Evolutionary conservation across 2,329 filamentous ascomycete genomes (phyloP), one percentile per base, ranked within the genome.

Genomic region (Capronia epimyces): DNA sequence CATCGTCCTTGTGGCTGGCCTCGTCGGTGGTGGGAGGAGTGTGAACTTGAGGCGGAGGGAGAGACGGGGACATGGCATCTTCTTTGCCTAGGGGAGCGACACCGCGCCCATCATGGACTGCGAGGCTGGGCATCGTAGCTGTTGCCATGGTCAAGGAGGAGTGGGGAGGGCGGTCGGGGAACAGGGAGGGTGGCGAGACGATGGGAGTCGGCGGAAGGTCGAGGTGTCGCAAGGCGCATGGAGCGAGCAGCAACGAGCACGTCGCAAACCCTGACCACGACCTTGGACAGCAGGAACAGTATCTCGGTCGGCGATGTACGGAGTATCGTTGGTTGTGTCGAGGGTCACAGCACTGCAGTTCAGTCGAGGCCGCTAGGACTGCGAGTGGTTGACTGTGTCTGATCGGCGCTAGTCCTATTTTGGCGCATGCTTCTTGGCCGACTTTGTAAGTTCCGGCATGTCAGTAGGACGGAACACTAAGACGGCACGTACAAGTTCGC

Each of bases 1-100:
- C 67, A 45, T 62, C 66, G 52, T 71, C 67, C 57, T 72, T 74
- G 60, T 71, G 60, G 50, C 60, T 62, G 13, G 49, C 58, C 47
- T 60, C 58, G 53, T 62, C 58, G 25, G 58, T 62, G 12, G 55
- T 60, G 15, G 60, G 60, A 46, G 60, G 60, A 46, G 58, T 62
- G 37, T 60, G 58, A 29, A 62, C 56, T 50, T 60, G 56, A 46
- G 53, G 48, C 21, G 46, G 49, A 20, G 46, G 47, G 21, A 53
- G 32, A 20, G 58, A 31, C 22, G 49, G 40, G 34, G 50, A 47
- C 13, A 43, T 32, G 27, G 34, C 15, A 25, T 50, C 51, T 29
- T 44, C 43, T 25, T 51, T 51, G 42, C 58, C 46, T 29, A 56
- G 22, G 27, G 52, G 25, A 44, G 49, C 42, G 50, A 46, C 39